These are phyloP conservation scores for Boeremia lycopersici DNA, from an alignment of 2,329 filamentous ascomycete genomes.

Conservation along the genomic window DNA sequence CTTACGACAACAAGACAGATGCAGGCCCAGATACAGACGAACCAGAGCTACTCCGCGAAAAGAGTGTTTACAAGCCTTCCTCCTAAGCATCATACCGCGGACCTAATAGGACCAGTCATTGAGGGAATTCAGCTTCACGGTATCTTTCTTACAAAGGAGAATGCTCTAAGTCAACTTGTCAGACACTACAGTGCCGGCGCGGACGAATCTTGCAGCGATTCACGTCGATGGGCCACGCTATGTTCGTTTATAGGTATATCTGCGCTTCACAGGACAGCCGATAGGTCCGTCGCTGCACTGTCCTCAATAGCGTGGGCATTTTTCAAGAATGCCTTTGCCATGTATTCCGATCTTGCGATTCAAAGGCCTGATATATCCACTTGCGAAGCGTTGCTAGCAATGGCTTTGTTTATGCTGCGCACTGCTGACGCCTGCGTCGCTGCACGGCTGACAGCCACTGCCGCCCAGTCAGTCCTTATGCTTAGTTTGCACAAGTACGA, in stretches of 20 bases:
- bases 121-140: conserved; percentile 8
- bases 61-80: background rate
- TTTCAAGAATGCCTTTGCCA: conserved; percentile 9
- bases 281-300: background rate
- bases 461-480: background rate
- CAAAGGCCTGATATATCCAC: background rate
- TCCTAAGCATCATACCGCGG: background rate
- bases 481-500: background rate
- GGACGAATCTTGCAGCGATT: background rate
- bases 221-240: conserved; percentile 1
- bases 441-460: conserved; percentile 1
- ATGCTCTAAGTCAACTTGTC: background rate
- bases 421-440: background rate
- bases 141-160: background rate
- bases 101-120: background rate
- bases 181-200: background rate
- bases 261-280: background rate
- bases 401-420: conserved; percentile 7
- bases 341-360: conserved; percentile 2
- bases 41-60: background rate
- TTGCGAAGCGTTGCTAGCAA: conserved; percentile 4
- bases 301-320: background rate
- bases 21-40: background rate
- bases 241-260: background rate
- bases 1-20: background rate